Base-by-base conservation (phyloP, 2,329 filamentous ascomycete species). In the Fusarium veterinarium region DNA sequence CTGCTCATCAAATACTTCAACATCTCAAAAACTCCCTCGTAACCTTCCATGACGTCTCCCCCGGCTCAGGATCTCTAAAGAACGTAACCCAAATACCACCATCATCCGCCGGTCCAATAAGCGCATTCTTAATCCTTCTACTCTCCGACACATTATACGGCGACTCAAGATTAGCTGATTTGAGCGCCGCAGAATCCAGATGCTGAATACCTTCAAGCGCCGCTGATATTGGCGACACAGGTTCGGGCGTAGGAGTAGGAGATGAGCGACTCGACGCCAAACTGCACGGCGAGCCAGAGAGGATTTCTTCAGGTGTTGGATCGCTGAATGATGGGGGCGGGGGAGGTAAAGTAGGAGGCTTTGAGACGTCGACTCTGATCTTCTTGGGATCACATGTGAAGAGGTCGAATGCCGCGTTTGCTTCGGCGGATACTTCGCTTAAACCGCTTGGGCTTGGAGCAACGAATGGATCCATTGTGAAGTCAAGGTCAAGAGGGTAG, bases 111-210 rank as follows among this genome's bases (percentile, higher is more conserved):
- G 71, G 68, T 3, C 79, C 79, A 23, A 82, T 78, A 0, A 79
- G 25, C 3, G 75, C 66, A 30, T 81, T 82, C 49, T 81, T 79
- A 5, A 82, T 72, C 9, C 81, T 75, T 3, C 62, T 52, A 2
- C 48, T 35, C 51, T 81, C 78, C 0, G 75, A 67, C 0, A 82
- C 60, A 11, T 76, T 75, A 49, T 76, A 82, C 0, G 80, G 81
- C 14, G 79, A 37, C 16, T 77, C 75, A 0, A 79, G 66, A 2
- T 38, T 46, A 3, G 41, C 45, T 0, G 64, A 38, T 4, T 75
- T 72, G 6, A 75, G 42, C 12, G 52, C 44, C 0, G 63, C 30
- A 7, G 70, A 40, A 25, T 75, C 71, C 0, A 78, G 25, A 7
- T 67, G 62, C 19, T 74, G 73, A 5, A 77, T 68, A 0, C 67